Percentiles rank a stretch among this genome's conserved stretches.
phyloP scores from a whole-genome alignment of 805 yeast species.

The Teunomyces gatunensis region DNA sequence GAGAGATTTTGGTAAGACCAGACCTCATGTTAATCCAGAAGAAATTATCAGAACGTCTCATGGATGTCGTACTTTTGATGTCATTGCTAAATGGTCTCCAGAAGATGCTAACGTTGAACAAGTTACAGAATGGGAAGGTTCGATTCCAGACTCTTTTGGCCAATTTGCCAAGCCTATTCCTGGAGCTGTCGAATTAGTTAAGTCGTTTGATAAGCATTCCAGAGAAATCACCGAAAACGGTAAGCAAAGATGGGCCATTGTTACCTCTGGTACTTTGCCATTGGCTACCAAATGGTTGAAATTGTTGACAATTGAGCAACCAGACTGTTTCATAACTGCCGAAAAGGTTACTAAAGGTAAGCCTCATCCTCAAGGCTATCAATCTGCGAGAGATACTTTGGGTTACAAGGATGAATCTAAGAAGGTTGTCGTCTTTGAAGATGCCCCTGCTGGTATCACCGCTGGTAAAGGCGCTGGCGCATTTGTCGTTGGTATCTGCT shows the following conservation, averaged over 20 bases:
- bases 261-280: slow-evolving; percentile 76
- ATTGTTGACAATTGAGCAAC: slow-evolving; percentile 57
- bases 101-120: slow-evolving; percentile 65
- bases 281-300: slow-evolving; percentile 80
- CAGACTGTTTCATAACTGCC: slow-evolving; percentile 78
- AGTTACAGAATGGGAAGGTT: slow-evolving; percentile 64
- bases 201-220: slow-evolving; percentile 49
- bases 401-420: slow-evolving; percentile 35
- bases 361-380: slow-evolving; percentile 85
- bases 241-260: slow-evolving; percentile 75
- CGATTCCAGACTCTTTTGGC: slow-evolving; percentile 70
- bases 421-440: slow-evolving; percentile 72
- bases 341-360: slow-evolving; percentile 77
- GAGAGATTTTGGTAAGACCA: slow-evolving; percentile 66
- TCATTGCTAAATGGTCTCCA: slow-evolving; percentile 71
- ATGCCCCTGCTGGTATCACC: slow-evolving; percentile 83
- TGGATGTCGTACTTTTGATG: slow-evolving; percentile 82
- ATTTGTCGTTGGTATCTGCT: slow-evolving; percentile 77
- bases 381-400: slow-evolving; percentile 50
- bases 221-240: slow-evolving; percentile 39
- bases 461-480: slow-evolving; percentile 87
- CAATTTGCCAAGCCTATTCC: slow-evolving; percentile 71
- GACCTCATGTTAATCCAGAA: slow-evolving; percentile 66
- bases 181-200: slow-evolving; percentile 68
- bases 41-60: slow-evolving; percentile 73